Base-by-base conservation (phyloP, 163 green algal genomes). In the Chlorella variabilis region DNA sequence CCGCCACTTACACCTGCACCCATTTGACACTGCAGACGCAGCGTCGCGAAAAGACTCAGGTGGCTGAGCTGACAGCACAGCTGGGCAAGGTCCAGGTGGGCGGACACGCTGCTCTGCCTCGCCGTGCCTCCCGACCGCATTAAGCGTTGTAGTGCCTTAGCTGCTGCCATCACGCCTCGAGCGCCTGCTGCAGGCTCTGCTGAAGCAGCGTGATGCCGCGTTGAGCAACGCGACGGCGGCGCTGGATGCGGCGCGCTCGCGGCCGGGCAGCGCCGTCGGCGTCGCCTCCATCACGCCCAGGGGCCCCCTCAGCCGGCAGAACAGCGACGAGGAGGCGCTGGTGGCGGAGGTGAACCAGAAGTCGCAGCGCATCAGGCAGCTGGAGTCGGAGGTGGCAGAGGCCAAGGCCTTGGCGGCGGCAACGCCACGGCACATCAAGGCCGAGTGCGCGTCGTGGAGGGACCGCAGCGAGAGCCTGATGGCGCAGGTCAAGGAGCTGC, bases 401-500 rank as follows among this genome's bases (percentile, higher is more conserved):
- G 36, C 75, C 29, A 23, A 31, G 5, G 61, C 33, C 27, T 65
- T 51, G 61, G 41, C 25, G 42, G 49, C 65, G 9, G 38, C 56
- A 38, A 73, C 65, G 21, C 65, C 65, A 21, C 65, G 65, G 3
- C 65, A 38, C 21, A 41, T n/a, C 45, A 45, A 51, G 5, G 51
- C 82, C 6, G 84, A 88, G 54, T 34, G 31, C 1, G 63, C 39
- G 25, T 75, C 56, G 20, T 88, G 84, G 84, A 75, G 71, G 39
- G 74, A 67, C 36, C 66, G 74, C 15, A 39, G 33, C n/a, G 78
- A 88, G 61, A 62, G 5, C 11, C 48, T 88, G 31, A 77, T 66
- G 73, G 33, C 31, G 13, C 79, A 95, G 45, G 39, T 87, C 31
- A 71, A 80, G 18, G 68, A 73, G 21, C 36, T 81, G 48, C 48